phyloP scores from a whole-genome alignment of 2,329 filamentous ascomycete species.

The Ceratocystis harringtonii region DNA sequence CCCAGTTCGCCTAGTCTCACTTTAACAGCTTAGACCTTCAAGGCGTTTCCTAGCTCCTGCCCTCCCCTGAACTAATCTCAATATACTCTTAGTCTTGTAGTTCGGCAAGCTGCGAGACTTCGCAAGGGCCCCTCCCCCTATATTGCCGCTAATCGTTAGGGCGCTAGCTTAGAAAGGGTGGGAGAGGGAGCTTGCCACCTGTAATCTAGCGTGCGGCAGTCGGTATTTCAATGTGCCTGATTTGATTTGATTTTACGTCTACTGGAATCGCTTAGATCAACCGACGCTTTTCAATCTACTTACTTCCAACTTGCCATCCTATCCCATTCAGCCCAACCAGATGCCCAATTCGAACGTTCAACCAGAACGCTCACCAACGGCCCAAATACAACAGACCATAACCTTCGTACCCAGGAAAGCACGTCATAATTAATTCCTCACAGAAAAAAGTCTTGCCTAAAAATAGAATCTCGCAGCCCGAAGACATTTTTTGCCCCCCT shows the following conservation, averaged over 20 bases:
- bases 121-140: not conserved
- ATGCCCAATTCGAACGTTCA: not conserved
- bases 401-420: not conserved
- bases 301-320: not conserved
- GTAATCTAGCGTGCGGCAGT: not conserved
- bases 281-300: too few relatives aligned
- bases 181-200: not conserved
- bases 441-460: not conserved
- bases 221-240: not conserved
- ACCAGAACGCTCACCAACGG: not conserved
- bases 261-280: too few relatives aligned
- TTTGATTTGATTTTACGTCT: not conserved
- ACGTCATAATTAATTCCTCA: not conserved
- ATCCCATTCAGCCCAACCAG: not conserved
- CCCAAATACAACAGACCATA: not conserved
- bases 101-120: not conserved
- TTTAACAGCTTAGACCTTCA: not conserved
- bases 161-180: not conserved
- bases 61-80: not conserved
- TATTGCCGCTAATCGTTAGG: not conserved
- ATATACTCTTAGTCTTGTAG: not conserved
- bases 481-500: not conserved
- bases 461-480: conserved; percentile 4
- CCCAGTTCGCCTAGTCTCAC: not conserved
- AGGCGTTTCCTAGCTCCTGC: not conserved